Percentiles rank a stretch among this genome's conserved stretches.
These are phyloP conservation scores for Saprolegnia diclina DNA, from an alignment of 352 stramenopile species.

Conservation along the genomic window DNA sequence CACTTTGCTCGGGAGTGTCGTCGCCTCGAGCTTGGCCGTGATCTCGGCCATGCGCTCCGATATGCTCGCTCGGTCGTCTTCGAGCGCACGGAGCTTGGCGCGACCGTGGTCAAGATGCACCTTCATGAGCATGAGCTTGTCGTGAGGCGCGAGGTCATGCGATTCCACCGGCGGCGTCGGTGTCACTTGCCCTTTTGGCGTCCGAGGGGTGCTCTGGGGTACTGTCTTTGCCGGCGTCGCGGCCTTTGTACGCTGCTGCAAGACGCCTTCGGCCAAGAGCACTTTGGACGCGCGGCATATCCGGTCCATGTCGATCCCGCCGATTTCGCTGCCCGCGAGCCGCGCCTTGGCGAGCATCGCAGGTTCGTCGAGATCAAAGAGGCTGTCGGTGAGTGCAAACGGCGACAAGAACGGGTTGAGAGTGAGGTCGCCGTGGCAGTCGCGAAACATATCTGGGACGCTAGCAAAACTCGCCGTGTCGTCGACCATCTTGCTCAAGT, in stretches of 20 bases:
- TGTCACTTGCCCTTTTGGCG: background rate
- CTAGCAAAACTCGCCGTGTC: slow-evolving; percentile 56
- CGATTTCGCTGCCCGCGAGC: slow-evolving; percentile 39
- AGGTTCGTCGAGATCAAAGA: slow-evolving; percentile 53
- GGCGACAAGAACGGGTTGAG: slow-evolving; percentile 62
- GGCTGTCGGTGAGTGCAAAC: background rate
- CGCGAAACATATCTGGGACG: slow-evolving; percentile 15
- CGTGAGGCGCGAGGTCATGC: slow-evolving; percentile 31
- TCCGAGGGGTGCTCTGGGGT: no score
- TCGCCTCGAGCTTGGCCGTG: slow-evolving; percentile 24
- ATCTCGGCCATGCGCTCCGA: slow-evolving; percentile 39
- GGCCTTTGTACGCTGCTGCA: background rate
- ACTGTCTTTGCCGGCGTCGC: background rate
- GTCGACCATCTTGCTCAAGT: slow-evolving; percentile 68
- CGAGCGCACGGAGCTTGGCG: slow-evolving; percentile 51
- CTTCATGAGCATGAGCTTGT: slow-evolving; percentile 48
- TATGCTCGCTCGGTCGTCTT: slow-evolving; percentile 47
- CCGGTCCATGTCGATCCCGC: slow-evolving; percentile 49
- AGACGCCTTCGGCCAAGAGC: slow-evolving; percentile 30
- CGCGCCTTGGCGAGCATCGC: slow-evolving; percentile 34
- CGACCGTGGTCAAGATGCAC: slow-evolving; percentile 54
- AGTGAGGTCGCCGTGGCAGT: slow-evolving; percentile 35
- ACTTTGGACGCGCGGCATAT: slow-evolving; percentile 48
- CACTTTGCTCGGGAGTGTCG: slow-evolving; percentile 35
- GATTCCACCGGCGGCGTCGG: background rate